Conservation (phyloP, 352 stramenopile species). For the Globisporangium parvum region DNA sequence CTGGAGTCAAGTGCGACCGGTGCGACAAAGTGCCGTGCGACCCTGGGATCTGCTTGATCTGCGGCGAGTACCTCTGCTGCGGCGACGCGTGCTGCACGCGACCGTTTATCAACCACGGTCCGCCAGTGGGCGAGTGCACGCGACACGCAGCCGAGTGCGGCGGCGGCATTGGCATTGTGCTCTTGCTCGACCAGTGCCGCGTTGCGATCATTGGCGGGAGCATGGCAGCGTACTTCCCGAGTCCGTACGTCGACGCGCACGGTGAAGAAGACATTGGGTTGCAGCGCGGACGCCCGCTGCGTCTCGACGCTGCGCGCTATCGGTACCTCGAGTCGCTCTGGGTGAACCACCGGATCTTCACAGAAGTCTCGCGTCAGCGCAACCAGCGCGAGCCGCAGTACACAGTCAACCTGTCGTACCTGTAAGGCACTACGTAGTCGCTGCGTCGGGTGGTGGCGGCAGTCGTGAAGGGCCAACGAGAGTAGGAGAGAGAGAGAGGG, state of each 20-base stretch:
- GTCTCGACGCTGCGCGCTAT: constrained; percentile 69
- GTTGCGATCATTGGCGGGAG: constrained; percentile 77
- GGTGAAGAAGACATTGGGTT: constrained; percentile 83
- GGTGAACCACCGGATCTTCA: constrained; percentile 79
- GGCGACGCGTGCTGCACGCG: constrained; percentile 80
- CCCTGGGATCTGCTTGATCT: constrained; percentile 77
- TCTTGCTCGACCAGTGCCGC: constrained; percentile 81
- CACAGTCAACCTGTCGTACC: constrained; percentile 81
- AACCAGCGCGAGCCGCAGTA: constrained; percentile 86
- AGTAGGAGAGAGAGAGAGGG: neutral
- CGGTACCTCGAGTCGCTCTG: constrained; percentile 76
- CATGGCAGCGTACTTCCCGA: constrained; percentile 83
- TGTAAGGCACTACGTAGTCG: constrained; percentile 35
- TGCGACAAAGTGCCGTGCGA: constrained; percentile 67
- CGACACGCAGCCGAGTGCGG: constrained; percentile 80
- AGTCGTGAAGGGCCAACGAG: neutral
- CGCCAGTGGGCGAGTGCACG: constrained; percentile 78
- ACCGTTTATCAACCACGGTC: constrained; percentile 67
- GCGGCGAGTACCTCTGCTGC: constrained; percentile 78
- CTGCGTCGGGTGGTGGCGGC: too few relatives aligned
- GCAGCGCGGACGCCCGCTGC: constrained; percentile 71
- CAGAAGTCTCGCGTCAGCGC: constrained; percentile 78
- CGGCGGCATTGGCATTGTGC: constrained; percentile 76
- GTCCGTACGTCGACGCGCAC: constrained; percentile 80
- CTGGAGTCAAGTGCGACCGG: constrained; percentile 56